Evolutionary conservation across 2,329 filamentous ascomycete genomes (phyloP), one percentile per base, ranked within the genome.

Genomic region (Calcarisporium arbuscula): DNA sequence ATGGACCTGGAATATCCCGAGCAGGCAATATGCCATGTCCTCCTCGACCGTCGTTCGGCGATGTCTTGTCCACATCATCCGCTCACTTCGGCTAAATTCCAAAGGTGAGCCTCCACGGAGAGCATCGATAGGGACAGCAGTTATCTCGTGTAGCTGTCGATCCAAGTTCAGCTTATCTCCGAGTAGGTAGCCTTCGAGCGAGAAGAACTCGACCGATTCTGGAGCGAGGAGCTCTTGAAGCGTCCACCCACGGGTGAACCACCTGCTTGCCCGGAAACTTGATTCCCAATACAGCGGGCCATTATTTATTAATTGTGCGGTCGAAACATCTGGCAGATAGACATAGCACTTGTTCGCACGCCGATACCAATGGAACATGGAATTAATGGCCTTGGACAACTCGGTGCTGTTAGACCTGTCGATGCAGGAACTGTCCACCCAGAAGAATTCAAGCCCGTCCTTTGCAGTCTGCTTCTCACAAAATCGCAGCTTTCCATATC

Each of bases 161-260:
- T 47, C 37, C 9, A 53, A 30, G 14, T 43, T 41, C 26, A 25
- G 34, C 40, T 48, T 53, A 30, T 42, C 42, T 11, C 48, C 49
- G 8, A 54, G 34, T 22, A 15, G 31, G 9, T 11, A 11, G 16
- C 44, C 40, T 9, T 48, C 38, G 18, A 32, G 25, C 5, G 46
- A 38, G 34, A 43, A 52, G 44, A 51, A 52, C 22, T 48, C 39
- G 15, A 52, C 49, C 5, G 30, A 39, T 5, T 17, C 19, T 12
- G 48, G 49, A 5, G 49, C 49, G n/a, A 52, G 34, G 21, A 51
- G 46, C 28, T 41, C 43, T 35, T 45, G 39, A 12, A 39, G 17
- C 4, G 41, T 41, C 38, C 41, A 41, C 6, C 41, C 41, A 5
- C 38, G 38, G 22, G 38, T 35, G 26, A 41, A 39, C 38, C 39